Evolutionary conservation across 2,329 filamentous ascomycete genomes (phyloP).

Genomic region (Pseudogymnoascus sp.): DNA sequence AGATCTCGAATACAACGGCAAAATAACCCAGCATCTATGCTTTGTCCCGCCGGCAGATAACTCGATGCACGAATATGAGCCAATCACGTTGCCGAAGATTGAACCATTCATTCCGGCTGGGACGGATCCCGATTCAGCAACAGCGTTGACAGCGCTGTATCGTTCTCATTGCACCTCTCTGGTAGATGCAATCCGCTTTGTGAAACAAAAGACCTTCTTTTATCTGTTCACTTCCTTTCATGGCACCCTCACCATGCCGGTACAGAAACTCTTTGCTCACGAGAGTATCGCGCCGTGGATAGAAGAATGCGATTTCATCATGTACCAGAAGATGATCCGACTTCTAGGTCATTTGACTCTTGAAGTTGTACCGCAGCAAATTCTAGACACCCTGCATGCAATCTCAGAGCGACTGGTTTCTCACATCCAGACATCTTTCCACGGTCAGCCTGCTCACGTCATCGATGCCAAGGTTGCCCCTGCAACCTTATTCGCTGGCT

Average conservation of each 20-base stretch:
- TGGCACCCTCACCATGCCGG: conserved; percentile 91
- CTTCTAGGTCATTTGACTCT: conserved; percentile 84
- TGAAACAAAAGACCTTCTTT: conserved; percentile 95
- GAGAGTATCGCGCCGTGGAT: conserved; percentile 84
- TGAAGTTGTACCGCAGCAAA: conserved; percentile 82
- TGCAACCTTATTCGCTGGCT: conserved; percentile 77
- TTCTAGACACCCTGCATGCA: conserved; percentile 78
- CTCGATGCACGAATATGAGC: conserved; percentile 55
- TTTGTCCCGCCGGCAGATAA: conserved; percentile 54
- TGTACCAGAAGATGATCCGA: conserved; percentile 95
- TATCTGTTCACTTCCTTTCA: conserved; percentile 92
- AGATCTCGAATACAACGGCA: conserved; percentile 52
- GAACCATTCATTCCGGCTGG: conserved; percentile 70
- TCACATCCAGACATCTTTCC: conserved; percentile 80
- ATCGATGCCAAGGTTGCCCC: conserved; percentile 81
- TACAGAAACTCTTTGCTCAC: conserved; percentile 84
- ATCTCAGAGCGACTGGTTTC: conserved; percentile 75
- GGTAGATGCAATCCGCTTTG: conserved; percentile 90
- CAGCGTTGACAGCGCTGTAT: conserved; percentile 80
- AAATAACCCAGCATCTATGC: conserved; percentile 51
- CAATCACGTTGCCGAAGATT: conserved; percentile 78
- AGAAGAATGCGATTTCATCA: conserved; percentile 86
- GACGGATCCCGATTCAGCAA: conserved; percentile 80
- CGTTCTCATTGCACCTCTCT: conserved; percentile 91
- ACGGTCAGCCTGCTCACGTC: conserved; percentile 77